Percentiles rank a stretch among this genome's conserved stretches.
Conservation (phyloP, 2,329 filamentous ascomycete species). For the Thermoascus crustaceus region DNA sequence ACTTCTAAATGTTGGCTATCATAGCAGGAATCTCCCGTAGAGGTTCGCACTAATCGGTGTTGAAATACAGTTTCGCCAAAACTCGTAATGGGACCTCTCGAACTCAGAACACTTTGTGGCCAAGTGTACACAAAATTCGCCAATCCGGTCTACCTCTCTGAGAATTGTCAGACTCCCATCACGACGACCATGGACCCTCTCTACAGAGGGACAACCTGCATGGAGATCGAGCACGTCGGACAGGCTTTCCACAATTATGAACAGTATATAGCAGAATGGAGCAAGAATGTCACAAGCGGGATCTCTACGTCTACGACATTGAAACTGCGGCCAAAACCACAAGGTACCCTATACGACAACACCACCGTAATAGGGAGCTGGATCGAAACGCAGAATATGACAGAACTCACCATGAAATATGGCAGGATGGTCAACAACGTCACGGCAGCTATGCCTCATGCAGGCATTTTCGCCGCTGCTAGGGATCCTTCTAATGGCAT, state of each 20-base stretch:
- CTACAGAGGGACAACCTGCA: conserved; percentile 48
- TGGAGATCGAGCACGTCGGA: conserved; percentile 62
- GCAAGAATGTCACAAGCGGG: conserved; percentile 36
- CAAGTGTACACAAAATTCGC: conserved; percentile 55
- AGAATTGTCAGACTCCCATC: conserved; percentile 57
- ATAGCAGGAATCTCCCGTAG: not conserved
- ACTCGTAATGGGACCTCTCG: conserved; percentile 51
- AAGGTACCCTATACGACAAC: conserved; percentile 61
- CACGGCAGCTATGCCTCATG: conserved; percentile 68
- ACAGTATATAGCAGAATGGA: conserved; percentile 53
- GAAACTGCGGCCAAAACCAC: conserved; percentile 48
- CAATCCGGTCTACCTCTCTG: conserved; percentile 50
- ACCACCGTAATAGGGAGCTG: conserved; percentile 62
- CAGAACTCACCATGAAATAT: conserved; percentile 41
- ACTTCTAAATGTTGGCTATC: not conserved
- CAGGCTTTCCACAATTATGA: conserved; percentile 61
- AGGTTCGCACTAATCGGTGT: conserved; percentile 4
- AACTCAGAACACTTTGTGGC: conserved; percentile 45
- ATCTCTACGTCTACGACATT: conserved; percentile 38
- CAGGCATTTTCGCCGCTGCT: conserved; percentile 59
- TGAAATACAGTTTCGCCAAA: conserved; percentile 55
- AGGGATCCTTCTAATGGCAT: conserved; percentile 55
- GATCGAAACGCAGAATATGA: conserved; percentile 55
- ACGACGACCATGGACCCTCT: conserved; percentile 30
- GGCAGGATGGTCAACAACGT: conserved; percentile 64